Conservation (phyloP, 2,329 filamentous ascomycete species). For the Botrytis galanthina region DNA sequence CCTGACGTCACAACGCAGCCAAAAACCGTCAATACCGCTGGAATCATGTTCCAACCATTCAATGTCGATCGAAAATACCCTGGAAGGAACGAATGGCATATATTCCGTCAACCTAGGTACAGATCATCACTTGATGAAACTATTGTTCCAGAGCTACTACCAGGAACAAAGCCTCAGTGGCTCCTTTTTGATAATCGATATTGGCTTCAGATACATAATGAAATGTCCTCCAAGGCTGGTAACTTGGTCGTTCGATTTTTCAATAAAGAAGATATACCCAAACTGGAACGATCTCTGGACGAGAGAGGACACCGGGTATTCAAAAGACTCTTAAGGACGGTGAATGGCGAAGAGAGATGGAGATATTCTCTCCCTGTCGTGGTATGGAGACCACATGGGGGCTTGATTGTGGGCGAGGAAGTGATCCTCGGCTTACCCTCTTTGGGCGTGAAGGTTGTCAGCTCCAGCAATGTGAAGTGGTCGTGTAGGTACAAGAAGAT, state of each 20-base stretch:
- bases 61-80: not conserved
- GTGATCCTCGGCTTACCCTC: conserved; percentile 7
- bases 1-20: not conserved
- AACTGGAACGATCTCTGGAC: not conserved
- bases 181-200: conserved; percentile 11
- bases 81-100: conserved; percentile 23
- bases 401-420: not conserved
- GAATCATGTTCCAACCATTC: conserved; percentile 29
- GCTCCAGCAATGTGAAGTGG: not conserved
- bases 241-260: not conserved
- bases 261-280: not conserved
- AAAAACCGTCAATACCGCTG: conserved; percentile 23
- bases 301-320: not conserved
- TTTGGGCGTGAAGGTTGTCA: conserved; percentile 1
- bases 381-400: conserved; percentile 9
- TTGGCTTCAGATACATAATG: conserved; percentile 5
- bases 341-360: not conserved
- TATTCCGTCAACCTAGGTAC: conserved; percentile 31
- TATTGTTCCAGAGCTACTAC: conserved; percentile 25
- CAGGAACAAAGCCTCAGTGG: not conserved
- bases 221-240: not conserved
- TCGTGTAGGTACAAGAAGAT: conserved; percentile 14
- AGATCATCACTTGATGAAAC: conserved; percentile 34
- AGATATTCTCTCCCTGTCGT: conserved; percentile 5
- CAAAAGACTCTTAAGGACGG: not conserved